These are phyloP conservation scores for Lolium perenne DNA, from an alignment of 176 grass and related monocot genomes.

Conservation along the genomic window DNA sequence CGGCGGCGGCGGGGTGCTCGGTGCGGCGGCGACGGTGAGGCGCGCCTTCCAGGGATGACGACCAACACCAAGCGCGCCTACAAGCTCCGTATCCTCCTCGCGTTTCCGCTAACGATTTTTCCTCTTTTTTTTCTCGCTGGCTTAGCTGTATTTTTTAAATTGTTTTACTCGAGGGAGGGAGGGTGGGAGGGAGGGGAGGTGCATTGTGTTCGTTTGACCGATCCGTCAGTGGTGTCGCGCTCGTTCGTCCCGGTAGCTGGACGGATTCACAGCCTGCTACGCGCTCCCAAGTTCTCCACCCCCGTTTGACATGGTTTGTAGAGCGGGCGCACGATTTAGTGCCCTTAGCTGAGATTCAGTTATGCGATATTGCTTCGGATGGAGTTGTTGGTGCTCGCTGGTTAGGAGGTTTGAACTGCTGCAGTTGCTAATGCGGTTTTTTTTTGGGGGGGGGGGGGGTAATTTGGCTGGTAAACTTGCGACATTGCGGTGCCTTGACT, in stretches of 20 bases:
- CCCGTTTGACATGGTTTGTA: neutral
- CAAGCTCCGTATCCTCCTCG: constrained; percentile 97
- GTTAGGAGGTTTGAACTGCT: no score
- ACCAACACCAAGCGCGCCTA: constrained; percentile 98
- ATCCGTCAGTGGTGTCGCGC: neutral
- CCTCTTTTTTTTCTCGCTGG: neutral
- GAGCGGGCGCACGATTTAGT: neutral
- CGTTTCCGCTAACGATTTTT: constrained; percentile 1
- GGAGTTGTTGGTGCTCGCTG: no score
- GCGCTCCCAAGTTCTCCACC: neutral
- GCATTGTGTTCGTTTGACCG: constrained; percentile 6
- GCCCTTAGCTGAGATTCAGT: neutral
- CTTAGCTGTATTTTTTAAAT: constrained; percentile 4
- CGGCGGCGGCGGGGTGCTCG: constrained; percentile 28
- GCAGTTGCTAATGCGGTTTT: neutral
- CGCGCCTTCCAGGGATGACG: constrained; percentile 60
- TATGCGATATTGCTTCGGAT: no score
- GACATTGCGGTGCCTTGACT: constrained; percentile 69
- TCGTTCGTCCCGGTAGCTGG: neutral
- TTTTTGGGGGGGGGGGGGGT: neutral
- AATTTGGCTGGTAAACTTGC: constrained; percentile 11
- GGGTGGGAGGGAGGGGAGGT: neutral
- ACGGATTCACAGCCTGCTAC: neutral
- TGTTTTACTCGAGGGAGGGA: neutral
- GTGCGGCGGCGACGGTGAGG: constrained; percentile 1